Evolutionary conservation across 192 early-diverging fungal genomes (phyloP).

Genomic region (Funneliformis mosseae): DNA sequence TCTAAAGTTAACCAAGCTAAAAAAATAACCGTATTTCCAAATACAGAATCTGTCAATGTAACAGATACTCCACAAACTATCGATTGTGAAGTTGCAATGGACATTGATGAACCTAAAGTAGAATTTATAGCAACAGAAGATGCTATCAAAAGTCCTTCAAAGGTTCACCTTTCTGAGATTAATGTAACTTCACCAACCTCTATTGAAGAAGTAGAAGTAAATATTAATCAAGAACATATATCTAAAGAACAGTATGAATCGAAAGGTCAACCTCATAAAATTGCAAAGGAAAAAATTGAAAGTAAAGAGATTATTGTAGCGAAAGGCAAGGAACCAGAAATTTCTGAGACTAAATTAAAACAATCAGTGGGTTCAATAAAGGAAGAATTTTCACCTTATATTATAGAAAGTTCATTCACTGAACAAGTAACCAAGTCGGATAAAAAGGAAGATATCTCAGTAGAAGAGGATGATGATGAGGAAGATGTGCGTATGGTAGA

Average conservation of each 20-base stretch:
- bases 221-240: neutral
- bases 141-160: neutral
- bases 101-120: neutral
- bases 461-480: conserved; percentile 10
- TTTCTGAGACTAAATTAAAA: neutral
- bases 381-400: neutral
- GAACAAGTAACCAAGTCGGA: neutral
- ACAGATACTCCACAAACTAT: conserved; percentile 15
- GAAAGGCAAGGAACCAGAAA: neutral
- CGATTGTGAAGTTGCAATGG: neutral
- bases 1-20: conserved; percentile 9
- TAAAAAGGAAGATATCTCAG: conserved; percentile 6
- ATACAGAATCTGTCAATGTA: neutral
- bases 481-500: conserved; percentile 8
- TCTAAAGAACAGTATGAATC: neutral
- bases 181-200: neutral
- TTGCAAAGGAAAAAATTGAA: neutral
- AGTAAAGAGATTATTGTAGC: neutral
- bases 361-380: neutral
- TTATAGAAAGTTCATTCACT: neutral
- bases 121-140: neutral
- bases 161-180: neutral
- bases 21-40: neutral
- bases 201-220: neutral
- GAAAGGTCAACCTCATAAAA: neutral